Conservation (phyloP, 163 green algal species). For the Trebouxiophyceae sp. region DNA sequence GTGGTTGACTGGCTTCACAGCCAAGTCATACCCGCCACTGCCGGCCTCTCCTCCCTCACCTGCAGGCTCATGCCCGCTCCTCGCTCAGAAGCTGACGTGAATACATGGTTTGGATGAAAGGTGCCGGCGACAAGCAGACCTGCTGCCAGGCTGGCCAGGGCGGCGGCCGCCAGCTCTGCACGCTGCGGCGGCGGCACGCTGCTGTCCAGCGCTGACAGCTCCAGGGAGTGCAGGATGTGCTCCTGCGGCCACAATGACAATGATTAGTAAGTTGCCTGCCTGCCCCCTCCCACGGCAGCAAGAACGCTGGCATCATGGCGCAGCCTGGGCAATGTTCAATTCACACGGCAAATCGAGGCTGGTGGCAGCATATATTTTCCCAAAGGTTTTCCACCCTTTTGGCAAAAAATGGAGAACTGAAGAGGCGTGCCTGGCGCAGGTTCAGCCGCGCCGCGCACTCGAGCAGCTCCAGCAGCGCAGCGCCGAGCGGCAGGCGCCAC, state of each 20-base stretch:
- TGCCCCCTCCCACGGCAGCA: too few relatives aligned
- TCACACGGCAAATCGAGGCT: too few relatives aligned
- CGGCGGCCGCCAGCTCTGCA: conserved; percentile 12
- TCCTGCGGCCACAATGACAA: conserved; percentile 19
- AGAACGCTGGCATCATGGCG: too few relatives aligned
- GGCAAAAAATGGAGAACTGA: neutral
- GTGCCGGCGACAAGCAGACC: neutral
- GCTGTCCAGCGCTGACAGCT: conserved; percentile 47
- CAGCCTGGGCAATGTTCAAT: too few relatives aligned
- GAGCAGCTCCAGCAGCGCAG: conserved; percentile 48
- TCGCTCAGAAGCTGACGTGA: neutral
- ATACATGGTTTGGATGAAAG: neutral
- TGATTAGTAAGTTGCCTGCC: neutral
- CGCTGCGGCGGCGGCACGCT: conserved; percentile 20
- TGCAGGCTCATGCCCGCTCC: neutral
- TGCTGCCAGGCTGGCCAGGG: conserved; percentile 7
- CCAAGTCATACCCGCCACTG: conserved; percentile 1
- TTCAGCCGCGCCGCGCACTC: conserved; percentile 52
- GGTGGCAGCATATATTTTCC: too few relatives aligned
- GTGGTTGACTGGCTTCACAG: conserved; percentile 3
- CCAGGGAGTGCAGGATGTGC: conserved; percentile 57
- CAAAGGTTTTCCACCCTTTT: too few relatives aligned
- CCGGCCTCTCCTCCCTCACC: neutral
- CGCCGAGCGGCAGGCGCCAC: conserved; percentile 56
- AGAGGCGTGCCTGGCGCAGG: conserved; percentile 6